Base-by-base conservation (phyloP, 169 alveolate genomes). In the Plasmodium fragile region DNA sequence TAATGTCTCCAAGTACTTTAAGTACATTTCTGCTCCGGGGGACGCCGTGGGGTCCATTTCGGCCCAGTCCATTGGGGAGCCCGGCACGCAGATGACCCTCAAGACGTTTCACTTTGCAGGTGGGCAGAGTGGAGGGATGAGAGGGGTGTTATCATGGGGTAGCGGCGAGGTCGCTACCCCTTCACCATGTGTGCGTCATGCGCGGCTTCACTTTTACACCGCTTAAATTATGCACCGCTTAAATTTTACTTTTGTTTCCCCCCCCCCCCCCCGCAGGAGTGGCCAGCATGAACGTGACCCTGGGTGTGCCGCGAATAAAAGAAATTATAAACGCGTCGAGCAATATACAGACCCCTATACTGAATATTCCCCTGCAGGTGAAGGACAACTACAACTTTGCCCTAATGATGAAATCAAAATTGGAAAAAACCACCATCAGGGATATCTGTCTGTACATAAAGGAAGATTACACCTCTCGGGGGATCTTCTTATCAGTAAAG, bases 1-100 rank as follows among this genome's bases (percentile, higher is more conserved):
- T 59, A 96, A 99, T 72, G 98, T 99, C 98, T 95, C 95, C 49
- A 98, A 98, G 93, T 99, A 98, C 96, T 96, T 95, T 84, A 96
- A 96, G 94, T 98, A 99, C 36, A 92, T 98, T 41, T 97, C 98
- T 71, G 97, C 97, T 73, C 99, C 99, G 0, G 99, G 99, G n/a
- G 99, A 99, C 93, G 99, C 99, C 8, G 99, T 99, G 3, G 99
- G 99, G 4, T 99, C 99, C 2, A 98, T 99, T 59, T 99, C 99
- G 4, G 99, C 99, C 6, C 99, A 99, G 95, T 98, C 99, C n/a
- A 98, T 99, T 65, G 99, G 99, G 7, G 99, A 99, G 71, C 99
- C 99, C 4, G 99, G 99, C 18, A 99, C 99, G 2, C 99, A 99
- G 94, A 99, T 99, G 99, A 99, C 99, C n/a, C 94, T 99, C 83